A percentile compares a stretch with the other conserved stretches of the same genome.
phyloP scores from a whole-genome alignment of 1,139 yeast genomes.

The Candida glucosophila region DNA sequence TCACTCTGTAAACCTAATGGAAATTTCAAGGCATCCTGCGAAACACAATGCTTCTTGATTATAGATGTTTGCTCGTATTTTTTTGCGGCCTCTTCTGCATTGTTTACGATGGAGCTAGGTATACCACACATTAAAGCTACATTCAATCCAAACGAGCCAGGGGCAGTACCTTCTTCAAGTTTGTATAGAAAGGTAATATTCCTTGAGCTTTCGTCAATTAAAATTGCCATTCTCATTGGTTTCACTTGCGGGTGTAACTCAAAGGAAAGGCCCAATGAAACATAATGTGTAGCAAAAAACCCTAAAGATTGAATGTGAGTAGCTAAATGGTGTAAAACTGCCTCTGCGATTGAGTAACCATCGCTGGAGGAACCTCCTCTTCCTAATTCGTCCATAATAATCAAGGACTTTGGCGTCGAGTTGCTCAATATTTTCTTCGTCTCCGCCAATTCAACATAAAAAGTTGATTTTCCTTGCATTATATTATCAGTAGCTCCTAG shows the following conservation, averaged over 20 bases:
- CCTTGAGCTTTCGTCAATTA: constrained; percentile 71
- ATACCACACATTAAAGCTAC: constrained; percentile 99
- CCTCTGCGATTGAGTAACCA: constrained; percentile 95
- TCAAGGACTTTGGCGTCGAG: constrained; percentile 76
- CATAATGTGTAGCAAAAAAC: constrained; percentile 95
- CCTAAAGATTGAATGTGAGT: constrained; percentile 89
- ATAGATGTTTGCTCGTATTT: constrained; percentile 78
- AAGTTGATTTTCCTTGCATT: constrained; percentile 95
- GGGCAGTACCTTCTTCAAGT: constrained; percentile 78
- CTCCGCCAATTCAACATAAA: constrained; percentile 88
- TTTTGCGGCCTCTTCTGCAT: constrained; percentile 80
- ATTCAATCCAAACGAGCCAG: constrained; percentile 97
- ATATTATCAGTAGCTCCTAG: constrained; percentile 96
- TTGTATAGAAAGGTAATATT: constrained; percentile 85
- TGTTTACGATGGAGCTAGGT: constrained; percentile 54
- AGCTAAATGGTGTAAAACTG: constrained; percentile 84
- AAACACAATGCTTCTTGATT: constrained; percentile 36
- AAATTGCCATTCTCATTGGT: constrained; percentile 83
- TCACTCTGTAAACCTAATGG: constrained; percentile 81
- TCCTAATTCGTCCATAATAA: constrained; percentile 54
- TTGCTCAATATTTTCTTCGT: constrained; percentile 80
- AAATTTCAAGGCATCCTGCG: constrained; percentile 15
- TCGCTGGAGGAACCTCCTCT: constrained; percentile 97
- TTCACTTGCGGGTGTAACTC: constrained; percentile 67
- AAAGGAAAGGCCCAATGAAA: constrained; percentile 74